Conservation (phyloP, 192 early-diverging fungal species). For the Chytriomyces sp. region DNA sequence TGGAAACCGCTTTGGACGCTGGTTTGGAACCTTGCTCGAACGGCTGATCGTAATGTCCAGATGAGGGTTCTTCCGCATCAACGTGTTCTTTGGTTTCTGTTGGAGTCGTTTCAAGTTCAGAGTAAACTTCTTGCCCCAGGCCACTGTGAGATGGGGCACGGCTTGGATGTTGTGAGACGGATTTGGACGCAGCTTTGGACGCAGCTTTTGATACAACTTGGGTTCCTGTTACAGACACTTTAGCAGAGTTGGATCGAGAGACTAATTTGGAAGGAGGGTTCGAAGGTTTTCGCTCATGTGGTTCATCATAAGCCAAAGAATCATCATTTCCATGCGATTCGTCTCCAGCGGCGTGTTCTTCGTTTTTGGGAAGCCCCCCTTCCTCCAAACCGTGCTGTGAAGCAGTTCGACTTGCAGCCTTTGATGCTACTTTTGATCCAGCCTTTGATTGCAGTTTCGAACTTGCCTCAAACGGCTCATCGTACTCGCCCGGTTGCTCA, state of each 20-base stretch:
- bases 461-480: not conserved
- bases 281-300: no score
- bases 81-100: no score
- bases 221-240: not conserved
- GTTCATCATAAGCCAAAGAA: no score
- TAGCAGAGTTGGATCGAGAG: no score
- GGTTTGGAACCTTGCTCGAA: not conserved
- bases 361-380: no score
- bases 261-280: no score
- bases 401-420: no score
- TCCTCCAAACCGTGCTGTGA: no score
- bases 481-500: not conserved
- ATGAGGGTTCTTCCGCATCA: not conserved
- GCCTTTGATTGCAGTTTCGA: not conserved
- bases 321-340: no score
- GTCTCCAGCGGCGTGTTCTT: no score
- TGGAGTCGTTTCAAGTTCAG: not conserved
- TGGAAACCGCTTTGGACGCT: conserved; percentile 1
- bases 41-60: not conserved
- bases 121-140: not conserved
- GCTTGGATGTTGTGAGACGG: not conserved
- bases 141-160: not conserved
- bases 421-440: not conserved
- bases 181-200: not conserved
- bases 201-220: not conserved